Conservation (phyloP, 768 basidiomycete species). For the Boletus barrowsii region DNA sequence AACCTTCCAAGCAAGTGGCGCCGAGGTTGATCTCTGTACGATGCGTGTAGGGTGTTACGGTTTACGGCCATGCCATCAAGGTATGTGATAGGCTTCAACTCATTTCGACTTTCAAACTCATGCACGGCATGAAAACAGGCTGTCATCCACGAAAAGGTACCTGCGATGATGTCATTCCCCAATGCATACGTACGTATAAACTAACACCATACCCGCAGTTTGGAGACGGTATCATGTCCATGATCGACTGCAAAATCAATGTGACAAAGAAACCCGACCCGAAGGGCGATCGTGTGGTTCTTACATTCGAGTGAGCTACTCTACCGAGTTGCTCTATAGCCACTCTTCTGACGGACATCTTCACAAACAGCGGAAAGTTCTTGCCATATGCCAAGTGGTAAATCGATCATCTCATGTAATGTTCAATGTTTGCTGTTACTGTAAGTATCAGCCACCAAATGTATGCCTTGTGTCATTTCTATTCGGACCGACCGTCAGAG, state of each 20-base stretch:
- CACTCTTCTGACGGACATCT: conserved; percentile 1
- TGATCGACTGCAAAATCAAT: conserved; percentile 78
- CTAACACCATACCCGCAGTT: conserved; percentile 43
- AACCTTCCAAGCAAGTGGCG: background rate
- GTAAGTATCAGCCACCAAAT: background rate
- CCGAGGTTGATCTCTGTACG: background rate
- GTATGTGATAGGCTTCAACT: conserved; percentile 30
- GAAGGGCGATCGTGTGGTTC: conserved; percentile 73
- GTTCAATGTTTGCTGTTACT: background rate
- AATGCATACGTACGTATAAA: background rate
- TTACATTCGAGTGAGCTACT: conserved; percentile 72
- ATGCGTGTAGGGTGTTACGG: conserved; percentile 53
- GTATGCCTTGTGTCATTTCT: background rate
- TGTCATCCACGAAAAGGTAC: conserved; percentile 73
- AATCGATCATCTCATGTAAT: conserved; percentile 1
- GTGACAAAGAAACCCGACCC: conserved; percentile 70
- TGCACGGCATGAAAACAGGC: conserved; percentile 38
- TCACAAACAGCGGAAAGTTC: conserved; percentile 63
- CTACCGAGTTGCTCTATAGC: conserved; percentile 2
- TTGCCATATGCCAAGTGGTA: conserved; percentile 72
- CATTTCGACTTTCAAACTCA: background rate
- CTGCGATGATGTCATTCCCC: background rate
- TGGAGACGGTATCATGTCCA: conserved; percentile 86
- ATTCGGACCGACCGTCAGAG: too few species aligned
- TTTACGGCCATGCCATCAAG: conserved; percentile 81